Evolutionary conservation across 1,284 basidiomycete genomes (phyloP).

Genomic region (Ceratobasidium sp.): DNA sequence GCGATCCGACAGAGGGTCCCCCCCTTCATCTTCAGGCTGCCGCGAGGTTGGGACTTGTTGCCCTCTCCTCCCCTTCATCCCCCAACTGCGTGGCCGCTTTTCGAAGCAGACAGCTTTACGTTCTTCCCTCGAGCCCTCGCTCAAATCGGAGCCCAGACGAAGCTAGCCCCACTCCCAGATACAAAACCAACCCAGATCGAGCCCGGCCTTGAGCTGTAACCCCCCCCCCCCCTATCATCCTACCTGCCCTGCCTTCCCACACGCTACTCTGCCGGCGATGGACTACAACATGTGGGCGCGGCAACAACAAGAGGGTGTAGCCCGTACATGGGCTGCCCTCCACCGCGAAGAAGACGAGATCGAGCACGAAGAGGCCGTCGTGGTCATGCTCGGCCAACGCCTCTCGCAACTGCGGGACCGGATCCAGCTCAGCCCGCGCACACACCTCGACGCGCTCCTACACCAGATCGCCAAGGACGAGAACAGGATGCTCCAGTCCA

Average conservation of each 20-base stretch:
- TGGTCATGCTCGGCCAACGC: slow-evolving; percentile 31
- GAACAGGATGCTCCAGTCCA: slow-evolving; percentile 19
- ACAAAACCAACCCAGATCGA: slow-evolving; percentile 21
- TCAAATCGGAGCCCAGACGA: slow-evolving; percentile 7
- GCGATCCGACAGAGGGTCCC: slow-evolving; percentile 9
- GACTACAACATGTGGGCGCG: slow-evolving; percentile 42
- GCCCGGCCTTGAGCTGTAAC: neutral
- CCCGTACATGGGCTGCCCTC: slow-evolving; percentile 35
- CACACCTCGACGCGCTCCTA: slow-evolving; percentile 26
- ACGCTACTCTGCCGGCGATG: neutral
- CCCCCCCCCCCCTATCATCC: neutral
- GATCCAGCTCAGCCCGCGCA: slow-evolving; percentile 35
- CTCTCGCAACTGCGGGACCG: slow-evolving; percentile 28
- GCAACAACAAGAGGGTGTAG: slow-evolving; percentile 27
- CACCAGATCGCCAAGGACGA: slow-evolving; percentile 42
- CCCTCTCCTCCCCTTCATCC: neutral
- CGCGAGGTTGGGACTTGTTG: neutral
- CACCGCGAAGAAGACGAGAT: slow-evolving; percentile 42
- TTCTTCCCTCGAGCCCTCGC: slow-evolving; percentile 1
- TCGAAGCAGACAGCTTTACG: neutral
- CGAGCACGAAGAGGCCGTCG: slow-evolving; percentile 41
- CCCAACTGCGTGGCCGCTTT: slow-evolving; percentile 17
- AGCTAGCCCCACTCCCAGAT: slow-evolving; percentile 3
- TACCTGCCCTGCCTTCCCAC: neutral
- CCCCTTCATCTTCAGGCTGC: neutral